Base-by-base conservation (phyloP, 106 monocot genomes). In the Ottelia alismoides region DNA sequence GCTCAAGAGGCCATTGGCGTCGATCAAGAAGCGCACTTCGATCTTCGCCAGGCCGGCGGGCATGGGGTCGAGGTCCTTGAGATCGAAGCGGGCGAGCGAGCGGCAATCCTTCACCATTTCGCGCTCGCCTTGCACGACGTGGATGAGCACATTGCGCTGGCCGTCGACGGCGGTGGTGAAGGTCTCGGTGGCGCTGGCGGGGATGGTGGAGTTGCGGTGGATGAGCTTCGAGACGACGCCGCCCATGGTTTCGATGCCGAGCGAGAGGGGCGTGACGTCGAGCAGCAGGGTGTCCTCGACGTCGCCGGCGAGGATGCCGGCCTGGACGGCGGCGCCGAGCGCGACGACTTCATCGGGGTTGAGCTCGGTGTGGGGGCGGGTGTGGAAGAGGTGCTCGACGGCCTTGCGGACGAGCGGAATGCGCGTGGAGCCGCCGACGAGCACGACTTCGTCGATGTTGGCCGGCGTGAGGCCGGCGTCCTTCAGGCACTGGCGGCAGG, bases 331-430 rank as follows among this genome's bases (percentile, higher is more conserved):
- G 3, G 56, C 56, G 1, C 56, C 56, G 1, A 56, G 56, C 30
- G 56, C 56, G 2, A 56, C 56, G n/a, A 56, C 56, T 12, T 56
- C 56, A 31, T 56, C 56, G 16, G 56, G 56, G 56, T 56, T 56
- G n/a, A 56, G 30, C 1, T 27, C 20, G n/a, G 31, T 30, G n/a
- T 56, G 28, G 56, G 56, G 56, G 30, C 31, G 30, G 16, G 28
- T 56, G 26, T 30, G 30, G n/a, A 30, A 30, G 26, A 56, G 4
- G 20, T 56, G 28, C 17, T 30, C 20, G 28, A 56, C 56, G 2
- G 31, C 30, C 9, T 56, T 30, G 10, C 31, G 56, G 3, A 56
- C 56, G n/a, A 30, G 16, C 1, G 56, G 56, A 20, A 56, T 56
- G 0, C 56, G 26, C 0, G 56, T 56, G 6, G 56, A 56, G 28